A percentile compares a stretch with the other conserved stretches of the same genome.
phyloP scores from a whole-genome alignment of 1,284 basidiomycete species.

The Moesziomyces sp. region DNA sequence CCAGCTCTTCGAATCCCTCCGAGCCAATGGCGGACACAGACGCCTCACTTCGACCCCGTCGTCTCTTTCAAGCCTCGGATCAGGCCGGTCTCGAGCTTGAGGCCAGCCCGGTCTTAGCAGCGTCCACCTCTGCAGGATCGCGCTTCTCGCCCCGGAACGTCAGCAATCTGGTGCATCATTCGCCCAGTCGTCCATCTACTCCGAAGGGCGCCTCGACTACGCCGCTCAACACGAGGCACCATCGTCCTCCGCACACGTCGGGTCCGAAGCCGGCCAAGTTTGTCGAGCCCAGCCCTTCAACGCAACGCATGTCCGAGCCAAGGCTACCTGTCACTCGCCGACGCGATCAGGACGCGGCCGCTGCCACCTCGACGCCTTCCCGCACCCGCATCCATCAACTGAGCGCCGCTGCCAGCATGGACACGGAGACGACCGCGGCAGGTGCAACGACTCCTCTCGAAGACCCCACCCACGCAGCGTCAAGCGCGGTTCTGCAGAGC shows the following conservation, averaged over 20 bases:
- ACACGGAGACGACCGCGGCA: background rate
- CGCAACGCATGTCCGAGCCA: slow-evolving; percentile 31
- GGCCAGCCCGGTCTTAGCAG: slow-evolving; percentile 17
- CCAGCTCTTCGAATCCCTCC: background rate
- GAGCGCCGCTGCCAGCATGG: too few relatives aligned
- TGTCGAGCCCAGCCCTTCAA: slow-evolving; percentile 39
- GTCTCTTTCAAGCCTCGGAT: slow-evolving; percentile 18
- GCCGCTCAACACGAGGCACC: slow-evolving; percentile 26
- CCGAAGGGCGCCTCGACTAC: slow-evolving; percentile 33
- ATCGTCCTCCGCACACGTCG: slow-evolving; percentile 35
- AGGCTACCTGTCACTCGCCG: slow-evolving; percentile 6
- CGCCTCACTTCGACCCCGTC: slow-evolving; percentile 13
- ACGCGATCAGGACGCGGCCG: background rate
- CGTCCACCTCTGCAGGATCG: slow-evolving; percentile 3
- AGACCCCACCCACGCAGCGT: slow-evolving; percentile 1
- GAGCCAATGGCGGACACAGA: slow-evolving; percentile 23
- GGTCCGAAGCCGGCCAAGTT: slow-evolving; percentile 33
- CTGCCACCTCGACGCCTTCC: slow-evolving; percentile 14
- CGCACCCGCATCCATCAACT: slow-evolving; percentile 3
- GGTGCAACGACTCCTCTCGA: slow-evolving; percentile 15
- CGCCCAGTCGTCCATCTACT: slow-evolving; percentile 16
- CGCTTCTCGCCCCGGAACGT: slow-evolving; percentile 40
- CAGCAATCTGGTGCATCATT: slow-evolving; percentile 30
- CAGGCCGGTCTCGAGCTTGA: slow-evolving; percentile 14
- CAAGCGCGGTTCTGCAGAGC: slow-evolving; percentile 24